Evolutionary conservation across 805 yeast genomes (phyloP).

Genomic region (Metschnikowia corniflorae): DNA sequence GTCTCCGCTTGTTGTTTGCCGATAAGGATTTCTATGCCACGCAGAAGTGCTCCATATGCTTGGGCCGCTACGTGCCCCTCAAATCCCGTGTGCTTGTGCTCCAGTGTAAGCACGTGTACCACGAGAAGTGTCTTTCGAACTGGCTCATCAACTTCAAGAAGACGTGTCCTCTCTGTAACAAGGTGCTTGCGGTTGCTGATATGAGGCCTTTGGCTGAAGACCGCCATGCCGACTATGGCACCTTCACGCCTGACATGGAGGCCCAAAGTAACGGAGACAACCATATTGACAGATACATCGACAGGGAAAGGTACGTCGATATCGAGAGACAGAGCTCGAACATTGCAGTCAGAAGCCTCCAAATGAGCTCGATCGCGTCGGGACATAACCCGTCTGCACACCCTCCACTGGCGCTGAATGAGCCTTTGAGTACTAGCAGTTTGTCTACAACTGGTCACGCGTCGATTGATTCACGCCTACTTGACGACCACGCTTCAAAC

Average conservation of each 20-base stretch:
- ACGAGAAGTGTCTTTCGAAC: conserved; percentile 52
- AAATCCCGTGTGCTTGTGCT: conserved; percentile 47
- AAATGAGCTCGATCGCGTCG: background rate
- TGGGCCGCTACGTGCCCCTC: conserved; percentile 49
- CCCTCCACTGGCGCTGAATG: no score
- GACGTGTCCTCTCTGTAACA: conserved; percentile 58
- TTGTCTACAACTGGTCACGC: no score
- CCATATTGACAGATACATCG: no score
- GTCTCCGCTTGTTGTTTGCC: conserved; percentile 8
- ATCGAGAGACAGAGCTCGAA: no score
- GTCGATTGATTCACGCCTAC: no score
- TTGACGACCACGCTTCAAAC: no score
- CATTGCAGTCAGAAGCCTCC: conserved; percentile 9
- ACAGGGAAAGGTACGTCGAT: background rate
- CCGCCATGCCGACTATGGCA: conserved; percentile 3
- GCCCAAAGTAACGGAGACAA: no score
- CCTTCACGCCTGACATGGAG: conserved; percentile 12
- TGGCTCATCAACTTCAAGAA: conserved; percentile 56
- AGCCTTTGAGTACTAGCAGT: no score
- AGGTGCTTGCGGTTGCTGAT: conserved; percentile 7
- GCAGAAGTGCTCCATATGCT: conserved; percentile 58
- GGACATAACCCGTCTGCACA: background rate
- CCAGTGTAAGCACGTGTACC: conserved; percentile 62
- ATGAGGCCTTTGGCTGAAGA: conserved; percentile 2
- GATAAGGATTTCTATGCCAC: conserved; percentile 22